Percentiles rank a stretch among this genome's conserved stretches.
Evolutionary conservation across 1,284 basidiomycete species (phyloP).

Genomic region (Boletus semigastroideus): DNA sequence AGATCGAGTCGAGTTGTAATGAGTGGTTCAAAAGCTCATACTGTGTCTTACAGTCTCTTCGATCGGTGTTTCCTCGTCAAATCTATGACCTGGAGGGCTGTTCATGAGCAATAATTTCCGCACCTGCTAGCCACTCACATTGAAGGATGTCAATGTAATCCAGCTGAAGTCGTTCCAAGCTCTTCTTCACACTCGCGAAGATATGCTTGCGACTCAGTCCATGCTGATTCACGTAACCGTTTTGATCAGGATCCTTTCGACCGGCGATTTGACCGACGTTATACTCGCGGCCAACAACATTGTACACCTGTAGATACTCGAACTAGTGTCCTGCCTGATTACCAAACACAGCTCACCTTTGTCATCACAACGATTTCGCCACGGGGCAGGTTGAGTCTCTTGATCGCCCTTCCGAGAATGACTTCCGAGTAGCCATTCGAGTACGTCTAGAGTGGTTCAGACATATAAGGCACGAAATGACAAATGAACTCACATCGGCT

Average conservation of each 20-base stretch:
- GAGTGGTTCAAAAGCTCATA: not conserved
- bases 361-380: conserved; percentile 79
- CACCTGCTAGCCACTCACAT: conserved; percentile 35
- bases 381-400: conserved; percentile 65
- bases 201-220: conserved; percentile 65
- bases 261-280: conserved; percentile 12
- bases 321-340: not conserved
- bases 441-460: conserved; percentile 45
- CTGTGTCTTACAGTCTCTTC: conserved; percentile 30
- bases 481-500: conserved; percentile 41
- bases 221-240: conserved; percentile 60
- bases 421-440: conserved; percentile 72
- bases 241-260: conserved; percentile 34
- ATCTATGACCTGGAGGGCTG: conserved; percentile 25
- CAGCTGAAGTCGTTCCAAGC: conserved; percentile 62
- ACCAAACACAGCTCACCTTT: conserved; percentile 46
- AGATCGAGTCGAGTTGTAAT: not conserved
- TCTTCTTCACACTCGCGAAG: conserved; percentile 70
- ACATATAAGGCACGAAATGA: not conserved
- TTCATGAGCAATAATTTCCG: not conserved
- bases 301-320: conserved; percentile 34
- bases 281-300: conserved; percentile 36
- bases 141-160: conserved; percentile 73
- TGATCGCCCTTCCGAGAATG: conserved; percentile 80
- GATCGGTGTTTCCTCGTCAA: conserved; percentile 33